Evolutionary conservation across 139 green algal genomes (phyloP).

Genomic region (Chlamydomonas applanata): DNA sequence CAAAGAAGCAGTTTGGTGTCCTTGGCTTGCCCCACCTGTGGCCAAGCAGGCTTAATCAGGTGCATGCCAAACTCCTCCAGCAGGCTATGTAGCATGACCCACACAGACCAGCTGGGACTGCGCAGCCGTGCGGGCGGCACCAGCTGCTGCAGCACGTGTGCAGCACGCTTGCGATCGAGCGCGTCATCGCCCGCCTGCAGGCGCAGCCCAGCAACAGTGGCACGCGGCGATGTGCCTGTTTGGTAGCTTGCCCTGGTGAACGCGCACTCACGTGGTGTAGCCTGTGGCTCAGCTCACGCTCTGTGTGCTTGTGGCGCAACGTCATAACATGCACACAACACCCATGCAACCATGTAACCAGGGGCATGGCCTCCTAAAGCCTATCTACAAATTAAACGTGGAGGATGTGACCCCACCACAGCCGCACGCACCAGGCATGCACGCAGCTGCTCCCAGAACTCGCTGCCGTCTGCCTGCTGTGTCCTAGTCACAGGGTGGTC

Average conservation of each 20-base stretch:
- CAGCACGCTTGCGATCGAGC: constrained; percentile 30
- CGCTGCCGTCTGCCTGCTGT: background rate
- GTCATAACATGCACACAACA: too few species aligned
- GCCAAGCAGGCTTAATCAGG: constrained; percentile 27
- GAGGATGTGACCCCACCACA: too few species aligned
- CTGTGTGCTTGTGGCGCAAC: too few species aligned
- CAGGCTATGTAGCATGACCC: constrained; percentile 27
- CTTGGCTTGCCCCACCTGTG: constrained; percentile 15
- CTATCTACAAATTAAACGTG: too few species aligned
- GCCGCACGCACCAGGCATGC: constrained; percentile 25
- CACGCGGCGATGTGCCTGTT: too few species aligned
- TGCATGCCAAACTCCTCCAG: constrained; percentile 39
- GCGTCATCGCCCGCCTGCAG: constrained; percentile 22
- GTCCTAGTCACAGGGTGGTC: constrained; percentile 9
- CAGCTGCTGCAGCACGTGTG: constrained; percentile 27
- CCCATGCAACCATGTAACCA: too few species aligned
- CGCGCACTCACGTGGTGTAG: too few species aligned
- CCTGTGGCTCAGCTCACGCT: too few species aligned
- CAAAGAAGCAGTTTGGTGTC: background rate
- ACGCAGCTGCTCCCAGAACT: constrained; percentile 32
- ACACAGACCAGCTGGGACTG: constrained; percentile 19
- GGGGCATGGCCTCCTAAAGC: too few species aligned
- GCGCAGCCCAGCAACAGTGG: too few species aligned
- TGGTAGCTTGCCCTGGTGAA: too few species aligned
- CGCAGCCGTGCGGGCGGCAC: background rate